Base-by-base conservation (phyloP, 1,139 yeast species). In the Candida tetrigidarum region DNA sequence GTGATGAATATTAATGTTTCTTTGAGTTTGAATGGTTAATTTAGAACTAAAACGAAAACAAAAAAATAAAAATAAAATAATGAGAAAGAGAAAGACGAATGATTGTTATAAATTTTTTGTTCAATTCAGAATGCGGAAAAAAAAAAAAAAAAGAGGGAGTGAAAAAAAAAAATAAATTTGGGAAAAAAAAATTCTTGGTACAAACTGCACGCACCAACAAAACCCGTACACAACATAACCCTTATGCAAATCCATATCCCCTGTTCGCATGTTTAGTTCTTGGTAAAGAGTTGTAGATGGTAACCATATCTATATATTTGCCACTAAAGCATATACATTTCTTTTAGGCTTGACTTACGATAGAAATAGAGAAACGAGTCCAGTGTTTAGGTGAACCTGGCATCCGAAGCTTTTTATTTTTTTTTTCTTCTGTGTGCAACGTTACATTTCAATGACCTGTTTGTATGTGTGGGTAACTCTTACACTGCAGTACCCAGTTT, bases 91-190 rank as follows among this genome's bases (percentile, higher is more conserved):
- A 32, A 32, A 19, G 25, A 32, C 23, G 36, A 32, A 32, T 32
- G 36, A 32, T 32, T 32, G 36, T 32, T 32, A 25, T 32, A 32
- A 32, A 32, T 32, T 32, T 32, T 32, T 23, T 32, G n/a, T 32
- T 19, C 12, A 12, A 28, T 4, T 14, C 25, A 32, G 36, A 19
- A 19, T 11, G 36, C 25, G 36, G 23, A 32, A 32, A 32, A 32
- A 19, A 32, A 20, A n/a, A 4, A 19, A 32, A 32, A 32, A 32
- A 19, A 32, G 18, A n/a, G 10, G 11, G 19, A 27, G 14, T 5
- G 9, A 27, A 32, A 32, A 32, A 19, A 19, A 32, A 32, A 28
- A 12, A 28, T 93, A 52, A 86, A 84, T 51, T 77, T 87, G 11
- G 84, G 85, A 0, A 93, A 91, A 10, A 9, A 4, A 30, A 32